Conservation (phyloP, 495 filamentous ascomycete species). For the Podospora pseudocomata region DNA sequence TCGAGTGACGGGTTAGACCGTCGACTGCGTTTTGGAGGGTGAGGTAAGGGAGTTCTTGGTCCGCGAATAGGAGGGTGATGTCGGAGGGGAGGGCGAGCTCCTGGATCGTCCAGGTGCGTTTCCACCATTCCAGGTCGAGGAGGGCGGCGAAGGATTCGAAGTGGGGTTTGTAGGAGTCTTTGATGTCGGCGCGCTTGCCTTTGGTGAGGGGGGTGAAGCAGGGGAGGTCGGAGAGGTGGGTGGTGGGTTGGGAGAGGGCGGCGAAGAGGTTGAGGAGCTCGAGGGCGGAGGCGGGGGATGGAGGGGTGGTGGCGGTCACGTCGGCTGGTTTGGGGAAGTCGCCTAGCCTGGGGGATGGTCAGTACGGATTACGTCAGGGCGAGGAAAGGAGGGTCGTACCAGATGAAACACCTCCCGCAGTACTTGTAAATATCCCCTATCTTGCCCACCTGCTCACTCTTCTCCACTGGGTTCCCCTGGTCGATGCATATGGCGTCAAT, state of each 20-base stretch:
- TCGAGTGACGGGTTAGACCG: background rate
- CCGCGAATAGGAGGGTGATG: background rate
- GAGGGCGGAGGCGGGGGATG: background rate
- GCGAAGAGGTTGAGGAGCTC: background rate
- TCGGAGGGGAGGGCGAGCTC: background rate
- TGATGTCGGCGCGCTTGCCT: background rate
- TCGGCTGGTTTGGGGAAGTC: background rate
- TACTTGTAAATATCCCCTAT: background rate
- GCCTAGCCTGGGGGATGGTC: background rate
- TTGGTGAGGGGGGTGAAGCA: no score
- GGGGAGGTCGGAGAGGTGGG: no score
- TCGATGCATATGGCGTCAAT: background rate
- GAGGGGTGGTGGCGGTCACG: background rate
- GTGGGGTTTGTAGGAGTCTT: background rate
- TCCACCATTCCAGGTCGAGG: background rate
- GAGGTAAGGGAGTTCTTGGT: background rate
- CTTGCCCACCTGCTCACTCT: background rate
- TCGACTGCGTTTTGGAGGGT: background rate
- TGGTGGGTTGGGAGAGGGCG: background rate
- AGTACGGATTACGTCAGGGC: background rate
- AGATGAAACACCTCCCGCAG: background rate
- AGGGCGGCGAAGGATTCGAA: background rate
- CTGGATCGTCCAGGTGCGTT: background rate
- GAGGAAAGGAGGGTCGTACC: background rate
- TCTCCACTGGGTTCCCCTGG: background rate